Evolutionary conservation across 1,284 basidiomycete species (phyloP), one percentile per base, ranked within the genome.

Genomic region (Ustilago sp.): DNA sequence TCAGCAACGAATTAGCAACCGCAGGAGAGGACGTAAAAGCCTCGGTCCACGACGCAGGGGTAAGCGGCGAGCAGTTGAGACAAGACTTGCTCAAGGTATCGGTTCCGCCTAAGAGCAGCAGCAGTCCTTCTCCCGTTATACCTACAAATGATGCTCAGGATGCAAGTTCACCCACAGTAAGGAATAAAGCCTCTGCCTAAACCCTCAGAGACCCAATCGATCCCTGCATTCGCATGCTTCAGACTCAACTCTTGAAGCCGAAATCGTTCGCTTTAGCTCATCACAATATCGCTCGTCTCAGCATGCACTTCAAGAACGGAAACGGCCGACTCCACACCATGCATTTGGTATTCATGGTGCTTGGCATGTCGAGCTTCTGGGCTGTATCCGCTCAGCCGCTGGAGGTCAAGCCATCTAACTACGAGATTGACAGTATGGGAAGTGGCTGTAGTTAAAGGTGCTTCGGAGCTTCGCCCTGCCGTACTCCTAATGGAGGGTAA

Each of bases 41-140:
- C 13, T 52, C 57, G 9, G 67, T 69, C 2, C 67, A 63, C 67
- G 59, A 62, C n/a, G 23, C 51, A 2, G 74, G 75, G 1, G 50
- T 73, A 17, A 68, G 61, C 47, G 80, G 82, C 45, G 82, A 82
- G 31, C 69, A 80, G 35, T 65, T 84, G 48, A 59, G 81, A 5
- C 69, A 67, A 28, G 77, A 83, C 47, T 48, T 84, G 19, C 65
- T 84, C 7, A 65, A 62, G 23, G 69, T 54, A 0, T 54, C 76
- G 1, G 60, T 74, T 3, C 75, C 75, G 3, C 74, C 74, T 6
- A 73, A 73, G 32, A 52, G 41, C 54, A 60, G 23, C 15, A 31
- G 23, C 15, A 31, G 23, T 45, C n/a, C 8, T 50, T 32, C 28
- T 12, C 23, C 48, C 8, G 15, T 45, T 7, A 45, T 7, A 4